Percentiles rank a stretch among this genome's conserved stretches.
These are phyloP conservation scores for Rosa rugosa DNA, from an alignment of 306 rosid species.

Conservation along the genomic window DNA sequence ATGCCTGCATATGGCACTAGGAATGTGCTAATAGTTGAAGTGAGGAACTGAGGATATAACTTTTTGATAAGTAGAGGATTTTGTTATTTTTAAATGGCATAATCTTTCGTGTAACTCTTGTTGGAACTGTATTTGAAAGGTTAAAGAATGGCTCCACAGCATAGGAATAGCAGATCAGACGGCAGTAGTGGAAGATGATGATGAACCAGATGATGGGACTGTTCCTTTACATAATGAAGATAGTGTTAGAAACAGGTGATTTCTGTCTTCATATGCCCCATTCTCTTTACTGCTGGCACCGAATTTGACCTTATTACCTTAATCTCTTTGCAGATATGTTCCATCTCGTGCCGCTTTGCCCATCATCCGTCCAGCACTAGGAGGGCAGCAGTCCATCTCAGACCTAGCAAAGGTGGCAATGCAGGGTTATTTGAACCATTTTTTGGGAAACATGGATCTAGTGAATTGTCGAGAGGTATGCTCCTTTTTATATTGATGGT, in stretches of 20 bases:
- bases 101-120: background rate
- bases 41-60: background rate
- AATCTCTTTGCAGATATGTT: constrained; percentile 52
- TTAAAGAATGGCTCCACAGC: constrained; percentile 93
- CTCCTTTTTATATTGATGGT: background rate
- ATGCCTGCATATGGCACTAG: constrained; percentile 12
- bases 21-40: background rate
- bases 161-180: constrained; percentile 80
- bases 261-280: background rate
- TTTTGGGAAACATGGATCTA: constrained; percentile 75
- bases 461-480: constrained; percentile 89
- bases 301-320: constrained; percentile 9
- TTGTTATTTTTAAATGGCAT: background rate
- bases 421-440: constrained; percentile 86
- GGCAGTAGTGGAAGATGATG: constrained; percentile 69
- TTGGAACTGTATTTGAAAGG: constrained; percentile 38
- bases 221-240: constrained; percentile 67
- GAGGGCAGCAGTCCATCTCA: constrained; percentile 72
- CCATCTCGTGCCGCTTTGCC: constrained; percentile 85
- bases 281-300: background rate
- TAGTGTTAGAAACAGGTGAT: constrained; percentile 61
- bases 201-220: constrained; percentile 82
- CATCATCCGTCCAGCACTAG: constrained; percentile 72
- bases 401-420: constrained; percentile 78
- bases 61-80: background rate